phyloP scores from a whole-genome alignment of 1,284 basidiomycete genomes.

The Sporisorium sorghi region DNA sequence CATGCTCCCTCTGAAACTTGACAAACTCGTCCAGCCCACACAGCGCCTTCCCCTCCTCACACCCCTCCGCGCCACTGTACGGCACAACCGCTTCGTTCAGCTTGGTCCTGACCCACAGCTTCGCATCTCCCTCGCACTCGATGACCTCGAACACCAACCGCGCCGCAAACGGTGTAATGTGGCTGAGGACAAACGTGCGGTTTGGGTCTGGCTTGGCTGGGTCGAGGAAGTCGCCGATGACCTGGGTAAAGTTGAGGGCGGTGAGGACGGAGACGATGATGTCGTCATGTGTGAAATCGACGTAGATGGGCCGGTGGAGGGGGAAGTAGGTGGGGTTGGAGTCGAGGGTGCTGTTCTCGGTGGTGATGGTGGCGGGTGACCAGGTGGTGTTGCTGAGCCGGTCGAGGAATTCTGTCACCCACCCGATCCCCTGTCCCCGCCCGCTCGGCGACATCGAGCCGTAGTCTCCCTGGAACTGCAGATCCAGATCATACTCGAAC shows the following conservation, averaged over 20 bases:
- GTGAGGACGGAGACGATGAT: constrained; percentile 60
- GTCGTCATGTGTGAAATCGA: constrained; percentile 66
- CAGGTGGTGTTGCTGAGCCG: constrained; percentile 54
- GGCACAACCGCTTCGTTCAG: constrained; percentile 90
- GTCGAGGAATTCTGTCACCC: constrained; percentile 72
- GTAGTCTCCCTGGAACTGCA: constrained; percentile 72
- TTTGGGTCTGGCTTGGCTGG: constrained; percentile 35
- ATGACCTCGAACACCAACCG: constrained; percentile 56
- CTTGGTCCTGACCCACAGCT: constrained; percentile 79
- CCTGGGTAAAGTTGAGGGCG: constrained; percentile 64
- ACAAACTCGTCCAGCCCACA: constrained; percentile 83
- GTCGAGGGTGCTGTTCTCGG: constrained; percentile 62
- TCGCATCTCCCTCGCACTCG: constrained; percentile 54
- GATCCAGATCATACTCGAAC: constrained; percentile 76
- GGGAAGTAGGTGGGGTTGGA: constrained; percentile 56
- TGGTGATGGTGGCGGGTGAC: constrained; percentile 42
- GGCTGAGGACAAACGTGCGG: constrained; percentile 52
- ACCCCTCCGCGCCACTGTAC: constrained; percentile 79
- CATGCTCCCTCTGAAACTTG: constrained; percentile 59
- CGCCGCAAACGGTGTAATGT: constrained; percentile 59
- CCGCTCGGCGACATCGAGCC: constrained; percentile 83
- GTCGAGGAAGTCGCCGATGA: constrained; percentile 51
- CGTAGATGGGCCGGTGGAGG: constrained; percentile 60
- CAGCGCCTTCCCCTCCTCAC: constrained; percentile 78
- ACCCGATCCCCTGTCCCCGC: constrained; percentile 84